These are phyloP conservation scores for Exophiala dermatitidis DNA, from an alignment of 2,329 filamentous ascomycete genomes.

Conservation along the genomic window DNA sequence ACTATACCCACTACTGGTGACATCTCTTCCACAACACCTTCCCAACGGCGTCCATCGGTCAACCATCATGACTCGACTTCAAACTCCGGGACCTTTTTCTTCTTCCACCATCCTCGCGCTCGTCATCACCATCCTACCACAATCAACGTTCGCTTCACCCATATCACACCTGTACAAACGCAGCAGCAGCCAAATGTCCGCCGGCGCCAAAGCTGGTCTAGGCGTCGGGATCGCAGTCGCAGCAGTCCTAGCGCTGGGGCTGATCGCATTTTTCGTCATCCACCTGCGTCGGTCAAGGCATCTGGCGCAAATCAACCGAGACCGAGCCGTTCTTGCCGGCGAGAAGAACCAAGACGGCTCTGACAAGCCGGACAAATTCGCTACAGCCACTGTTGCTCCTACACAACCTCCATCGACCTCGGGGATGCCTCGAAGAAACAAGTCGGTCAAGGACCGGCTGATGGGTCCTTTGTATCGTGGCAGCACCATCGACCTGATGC, in stretches of 20 bases:
- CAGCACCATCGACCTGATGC: constrained; percentile 25
- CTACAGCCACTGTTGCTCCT: neutral
- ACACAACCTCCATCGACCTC: constrained; percentile 4
- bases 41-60: neutral
- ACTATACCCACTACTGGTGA: neutral
- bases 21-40: neutral
- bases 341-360: constrained; percentile 27
- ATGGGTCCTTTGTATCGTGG: constrained; percentile 27
- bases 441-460: constrained; percentile 26
- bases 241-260: constrained; percentile 15
- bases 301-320: constrained; percentile 21
- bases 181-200: constrained; percentile 6
- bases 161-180: constrained; percentile 22
- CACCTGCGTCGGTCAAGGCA: constrained; percentile 24
- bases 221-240: constrained; percentile 26
- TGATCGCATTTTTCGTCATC: constrained; percentile 23
- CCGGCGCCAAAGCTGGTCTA: constrained; percentile 26
- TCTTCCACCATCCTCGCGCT: constrained; percentile 4
- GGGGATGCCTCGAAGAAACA: constrained; percentile 23
- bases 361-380: constrained; percentile 25
- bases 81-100: neutral
- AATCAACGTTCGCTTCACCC: constrained; percentile 12
- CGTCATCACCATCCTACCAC: constrained; percentile 12
- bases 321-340: constrained; percentile 25
- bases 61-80: constrained; percentile 10